Evolutionary conservation across 345 rosid genomes (phyloP).

Genomic region (Kernera saxatilis): DNA sequence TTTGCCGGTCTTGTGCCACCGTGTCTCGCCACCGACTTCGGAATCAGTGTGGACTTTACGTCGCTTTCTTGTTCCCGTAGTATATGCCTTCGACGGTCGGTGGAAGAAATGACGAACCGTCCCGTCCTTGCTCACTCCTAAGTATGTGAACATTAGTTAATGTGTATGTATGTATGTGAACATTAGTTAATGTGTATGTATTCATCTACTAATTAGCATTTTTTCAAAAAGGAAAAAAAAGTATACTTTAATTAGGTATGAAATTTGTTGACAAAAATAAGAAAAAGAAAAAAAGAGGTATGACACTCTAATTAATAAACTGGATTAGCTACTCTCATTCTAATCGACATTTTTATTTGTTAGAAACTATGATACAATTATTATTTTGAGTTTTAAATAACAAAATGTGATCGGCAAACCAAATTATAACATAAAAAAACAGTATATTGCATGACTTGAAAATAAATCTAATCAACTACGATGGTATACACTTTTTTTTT

Average conservation of each 20-base stretch:
- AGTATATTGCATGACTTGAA: neutral
- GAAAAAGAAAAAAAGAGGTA: too few species aligned
- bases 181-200: neutral
- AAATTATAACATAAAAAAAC: neutral
- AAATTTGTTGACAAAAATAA: too few species aligned
- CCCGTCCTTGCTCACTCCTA: constrained; percentile 85
- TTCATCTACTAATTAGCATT: neutral
- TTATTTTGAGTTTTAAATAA: neutral
- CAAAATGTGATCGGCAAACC: neutral
- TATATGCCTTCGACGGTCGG: constrained; percentile 97
- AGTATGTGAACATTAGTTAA: neutral
- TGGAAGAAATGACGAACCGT: constrained; percentile 94
- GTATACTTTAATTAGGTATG: neutral
- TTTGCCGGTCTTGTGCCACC: constrained; percentile 99
- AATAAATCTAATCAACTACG: neutral
- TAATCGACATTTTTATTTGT: neutral
- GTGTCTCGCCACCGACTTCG: constrained; percentile 69
- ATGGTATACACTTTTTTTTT: too few species aligned
- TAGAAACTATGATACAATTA: neutral
- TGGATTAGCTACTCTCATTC: neutral
- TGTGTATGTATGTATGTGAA: neutral
- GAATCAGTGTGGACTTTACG: constrained; percentile 81
- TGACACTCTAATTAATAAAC: neutral
- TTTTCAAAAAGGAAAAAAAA: too few species aligned
- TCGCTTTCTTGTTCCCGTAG: constrained; percentile 90